Conservation (phyloP, 768 basidiomycete genomes). For the Filobasidium floriforme region DNA sequence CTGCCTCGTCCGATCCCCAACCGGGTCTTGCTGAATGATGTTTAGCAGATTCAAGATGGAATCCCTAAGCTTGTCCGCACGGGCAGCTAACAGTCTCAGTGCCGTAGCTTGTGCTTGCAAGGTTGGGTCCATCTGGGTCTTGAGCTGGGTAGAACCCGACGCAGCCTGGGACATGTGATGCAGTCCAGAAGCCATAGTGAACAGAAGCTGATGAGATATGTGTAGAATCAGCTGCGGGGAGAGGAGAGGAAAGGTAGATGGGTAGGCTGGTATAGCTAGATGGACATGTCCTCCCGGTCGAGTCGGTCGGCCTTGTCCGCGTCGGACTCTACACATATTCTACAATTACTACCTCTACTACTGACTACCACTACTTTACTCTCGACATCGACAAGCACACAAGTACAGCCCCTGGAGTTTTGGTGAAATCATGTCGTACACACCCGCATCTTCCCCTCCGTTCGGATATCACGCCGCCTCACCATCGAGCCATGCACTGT, state of each 20-base stretch:
- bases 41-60: background rate
- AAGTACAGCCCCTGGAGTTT: background rate
- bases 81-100: background rate
- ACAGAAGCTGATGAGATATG: background rate
- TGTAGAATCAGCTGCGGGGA: background rate
- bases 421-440: conserved; percentile 9
- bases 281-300: background rate
- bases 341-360: background rate
- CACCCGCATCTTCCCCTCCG: background rate
- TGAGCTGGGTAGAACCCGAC: background rate
- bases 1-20: background rate
- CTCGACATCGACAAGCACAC: background rate
- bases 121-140: background rate
- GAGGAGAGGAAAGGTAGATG: background rate
- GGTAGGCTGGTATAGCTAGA: background rate
- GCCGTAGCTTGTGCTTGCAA: background rate
- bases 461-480: background rate
- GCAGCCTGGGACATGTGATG: background rate
- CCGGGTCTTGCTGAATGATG: background rate
- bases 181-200: background rate
- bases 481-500: background rate
- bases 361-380: background rate
- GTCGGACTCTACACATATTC: background rate
- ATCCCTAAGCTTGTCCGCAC: background rate
- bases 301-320: background rate